A percentile compares a stretch with the other conserved stretches of the same genome.
These are phyloP conservation scores for Plasmodiophora brassicae DNA, from an alignment of 208 protist genomes.

Conservation along the genomic window DNA sequence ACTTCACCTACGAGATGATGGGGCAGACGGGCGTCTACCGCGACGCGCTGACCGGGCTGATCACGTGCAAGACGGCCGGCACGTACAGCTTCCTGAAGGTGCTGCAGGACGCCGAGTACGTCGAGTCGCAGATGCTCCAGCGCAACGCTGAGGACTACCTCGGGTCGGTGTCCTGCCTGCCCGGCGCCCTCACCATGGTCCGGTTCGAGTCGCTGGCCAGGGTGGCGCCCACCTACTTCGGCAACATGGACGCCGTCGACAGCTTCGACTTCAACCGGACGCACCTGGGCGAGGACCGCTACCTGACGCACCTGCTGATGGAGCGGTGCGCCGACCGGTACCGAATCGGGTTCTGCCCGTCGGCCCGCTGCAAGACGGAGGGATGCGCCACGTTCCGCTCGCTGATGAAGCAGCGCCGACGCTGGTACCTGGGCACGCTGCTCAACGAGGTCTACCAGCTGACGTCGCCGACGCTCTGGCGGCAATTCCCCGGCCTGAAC, in stretches of 20 bases:
- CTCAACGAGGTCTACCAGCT: conserved; percentile 31
- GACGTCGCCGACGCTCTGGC: conserved; percentile 8
- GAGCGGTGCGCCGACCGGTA: neutral
- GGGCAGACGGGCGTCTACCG: neutral
- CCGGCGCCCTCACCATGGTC: neutral
- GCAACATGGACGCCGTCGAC: neutral
- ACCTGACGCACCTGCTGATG: conserved; percentile 22
- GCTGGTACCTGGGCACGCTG: conserved; percentile 1
- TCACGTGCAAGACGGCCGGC: conserved; percentile 28
- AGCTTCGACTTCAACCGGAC: conserved; percentile 33
- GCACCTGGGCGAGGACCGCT: conserved; percentile 10
- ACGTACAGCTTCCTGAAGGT: conserved; percentile 27
- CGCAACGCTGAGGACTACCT: conserved; percentile 16
- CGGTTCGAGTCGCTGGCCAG: neutral
- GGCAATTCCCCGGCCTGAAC: neutral
- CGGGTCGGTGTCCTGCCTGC: conserved; percentile 4
- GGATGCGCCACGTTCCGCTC: neutral
- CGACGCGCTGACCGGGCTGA: conserved; percentile 8
- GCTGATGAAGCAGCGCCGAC: conserved; percentile 14
- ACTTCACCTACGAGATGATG: neutral
- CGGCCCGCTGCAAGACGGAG: conserved; percentile 13
- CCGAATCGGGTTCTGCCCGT: conserved; percentile 25
- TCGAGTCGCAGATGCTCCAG: conserved; percentile 30
- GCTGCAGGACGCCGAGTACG: conserved; percentile 6
- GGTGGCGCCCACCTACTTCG: neutral